These are phyloP conservation scores for Ustilaginoidea virens DNA, from an alignment of 2,329 filamentous ascomycete species.

Conservation along the genomic window DNA sequence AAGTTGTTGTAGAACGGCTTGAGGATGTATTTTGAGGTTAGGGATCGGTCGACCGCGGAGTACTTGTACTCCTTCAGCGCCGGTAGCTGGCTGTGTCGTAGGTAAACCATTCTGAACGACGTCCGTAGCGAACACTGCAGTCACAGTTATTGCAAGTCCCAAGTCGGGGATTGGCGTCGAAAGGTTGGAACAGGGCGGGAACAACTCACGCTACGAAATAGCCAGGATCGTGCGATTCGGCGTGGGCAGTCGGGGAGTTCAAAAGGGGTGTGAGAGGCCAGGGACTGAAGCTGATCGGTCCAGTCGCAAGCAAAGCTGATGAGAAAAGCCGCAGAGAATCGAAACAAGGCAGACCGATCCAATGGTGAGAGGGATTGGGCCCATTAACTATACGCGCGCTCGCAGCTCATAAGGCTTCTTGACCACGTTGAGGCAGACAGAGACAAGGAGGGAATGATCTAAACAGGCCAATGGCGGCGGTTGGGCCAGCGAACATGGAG, in stretches of 20 bases:
- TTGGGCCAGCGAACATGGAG: too few species aligned
- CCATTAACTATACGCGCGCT: background rate
- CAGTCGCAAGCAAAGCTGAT: background rate
- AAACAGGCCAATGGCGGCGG: too few species aligned
- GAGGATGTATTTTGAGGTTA: constrained; percentile 81
- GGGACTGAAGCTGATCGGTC: background rate
- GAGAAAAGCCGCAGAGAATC: too few species aligned
- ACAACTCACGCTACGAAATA: too few species aligned
- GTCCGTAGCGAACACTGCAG: too few species aligned
- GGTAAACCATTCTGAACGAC: constrained; percentile 64
- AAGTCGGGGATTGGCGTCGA: too few species aligned
- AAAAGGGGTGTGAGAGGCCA: constrained; percentile 1
- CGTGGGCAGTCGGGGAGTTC: background rate
- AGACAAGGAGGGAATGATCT: too few species aligned
- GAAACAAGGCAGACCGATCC: too few species aligned
- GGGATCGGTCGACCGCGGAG: constrained; percentile 75
- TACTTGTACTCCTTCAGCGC: constrained; percentile 94
- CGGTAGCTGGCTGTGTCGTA: constrained; percentile 77
- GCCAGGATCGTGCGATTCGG: too few species aligned
- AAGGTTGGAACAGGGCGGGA: too few species aligned
- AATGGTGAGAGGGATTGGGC: constrained; percentile 1
- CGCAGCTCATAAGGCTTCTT: background rate
- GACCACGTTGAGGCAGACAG: constrained; percentile 1
- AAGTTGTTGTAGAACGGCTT: constrained; percentile 96
- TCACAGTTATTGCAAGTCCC: background rate